phyloP scores from a whole-genome alignment of 2,329 filamentous ascomycete genomes.

The Thermothelomyces thermophilus region DNA sequence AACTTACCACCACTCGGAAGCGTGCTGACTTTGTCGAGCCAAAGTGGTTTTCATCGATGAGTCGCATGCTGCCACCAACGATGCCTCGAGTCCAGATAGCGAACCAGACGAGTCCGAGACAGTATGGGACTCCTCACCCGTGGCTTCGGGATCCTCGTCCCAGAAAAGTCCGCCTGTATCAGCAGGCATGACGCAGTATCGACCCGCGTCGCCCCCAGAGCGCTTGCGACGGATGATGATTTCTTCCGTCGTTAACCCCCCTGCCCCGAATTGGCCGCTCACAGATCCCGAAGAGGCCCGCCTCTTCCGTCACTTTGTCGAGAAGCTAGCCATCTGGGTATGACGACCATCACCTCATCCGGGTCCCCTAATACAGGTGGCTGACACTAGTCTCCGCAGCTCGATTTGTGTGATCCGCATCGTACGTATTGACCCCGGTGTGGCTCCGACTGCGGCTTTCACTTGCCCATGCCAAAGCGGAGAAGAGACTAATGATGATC shows the following conservation, averaged over 20 bases:
- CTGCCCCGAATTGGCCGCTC: slow-evolving; percentile 25
- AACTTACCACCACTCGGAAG: background rate
- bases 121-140: slow-evolving; percentile 4
- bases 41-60: slow-evolving; percentile 28
- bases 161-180: background rate
- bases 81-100: slow-evolving; percentile 19
- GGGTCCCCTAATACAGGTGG: too few species aligned
- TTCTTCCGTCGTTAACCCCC: slow-evolving; percentile 6
- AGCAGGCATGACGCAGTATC: background rate
- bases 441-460: background rate
- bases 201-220: slow-evolving; percentile 7
- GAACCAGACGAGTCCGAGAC: slow-evolving; percentile 17
- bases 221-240: slow-evolving; percentile 13
- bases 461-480: too few species aligned
- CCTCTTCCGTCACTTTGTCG: slow-evolving; percentile 31
- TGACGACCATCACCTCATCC: background rate
- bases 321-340: slow-evolving; percentile 33
- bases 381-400: slow-evolving; percentile 25
- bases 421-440: slow-evolving; percentile 8
- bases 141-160: slow-evolving; percentile 2
- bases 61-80: slow-evolving; percentile 17
- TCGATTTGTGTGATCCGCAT: slow-evolving; percentile 37
- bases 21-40: background rate
- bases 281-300: slow-evolving; percentile 25
- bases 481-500: background rate